Conservation (phyloP, 768 basidiomycete species). For the Trametes sanguinea region DNA sequence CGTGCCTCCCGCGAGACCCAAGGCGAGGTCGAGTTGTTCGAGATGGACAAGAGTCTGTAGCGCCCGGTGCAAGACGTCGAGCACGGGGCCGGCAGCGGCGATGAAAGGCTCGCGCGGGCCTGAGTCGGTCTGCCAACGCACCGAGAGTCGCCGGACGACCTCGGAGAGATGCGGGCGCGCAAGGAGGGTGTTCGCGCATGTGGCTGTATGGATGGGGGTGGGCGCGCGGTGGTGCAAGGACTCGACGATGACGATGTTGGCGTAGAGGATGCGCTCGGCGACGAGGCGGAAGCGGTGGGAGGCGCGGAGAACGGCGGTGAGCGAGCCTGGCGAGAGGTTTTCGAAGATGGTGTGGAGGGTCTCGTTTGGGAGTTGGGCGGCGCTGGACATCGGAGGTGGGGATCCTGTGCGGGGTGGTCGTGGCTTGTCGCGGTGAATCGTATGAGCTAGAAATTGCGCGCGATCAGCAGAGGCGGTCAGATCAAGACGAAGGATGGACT, state of each 20-base stretch:
- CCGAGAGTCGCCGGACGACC: constrained; percentile 46
- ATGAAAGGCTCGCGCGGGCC: constrained; percentile 31
- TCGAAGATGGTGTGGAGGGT: constrained; percentile 52
- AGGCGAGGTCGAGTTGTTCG: constrained; percentile 57
- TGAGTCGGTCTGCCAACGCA: constrained; percentile 55
- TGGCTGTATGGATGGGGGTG: constrained; percentile 41
- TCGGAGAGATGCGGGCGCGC: constrained; percentile 48
- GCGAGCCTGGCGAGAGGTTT: constrained; percentile 32
- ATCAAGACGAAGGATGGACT: too few relatives aligned
- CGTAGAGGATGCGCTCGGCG: constrained; percentile 61
- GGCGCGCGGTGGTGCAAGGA: constrained; percentile 44
- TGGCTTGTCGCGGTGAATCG: constrained; percentile 5
- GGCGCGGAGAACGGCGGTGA: constrained; percentile 45
- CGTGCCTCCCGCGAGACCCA: constrained; percentile 49
- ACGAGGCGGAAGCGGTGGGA: constrained; percentile 47
- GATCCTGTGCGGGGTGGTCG: background rate
- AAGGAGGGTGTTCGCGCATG: constrained; percentile 56
- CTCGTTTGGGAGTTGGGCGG: constrained; percentile 51
- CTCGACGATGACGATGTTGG: constrained; percentile 52
- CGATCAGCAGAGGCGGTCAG: background rate
- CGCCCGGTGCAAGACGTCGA: constrained; percentile 36
- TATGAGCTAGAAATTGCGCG: background rate
- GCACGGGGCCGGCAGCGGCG: constrained; percentile 27
- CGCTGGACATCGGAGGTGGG: constrained; percentile 12
- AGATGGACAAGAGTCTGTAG: constrained; percentile 47